phyloP scores from a whole-genome alignment of 192 early-diverging fungal genomes.

The Podila epigama region DNA sequence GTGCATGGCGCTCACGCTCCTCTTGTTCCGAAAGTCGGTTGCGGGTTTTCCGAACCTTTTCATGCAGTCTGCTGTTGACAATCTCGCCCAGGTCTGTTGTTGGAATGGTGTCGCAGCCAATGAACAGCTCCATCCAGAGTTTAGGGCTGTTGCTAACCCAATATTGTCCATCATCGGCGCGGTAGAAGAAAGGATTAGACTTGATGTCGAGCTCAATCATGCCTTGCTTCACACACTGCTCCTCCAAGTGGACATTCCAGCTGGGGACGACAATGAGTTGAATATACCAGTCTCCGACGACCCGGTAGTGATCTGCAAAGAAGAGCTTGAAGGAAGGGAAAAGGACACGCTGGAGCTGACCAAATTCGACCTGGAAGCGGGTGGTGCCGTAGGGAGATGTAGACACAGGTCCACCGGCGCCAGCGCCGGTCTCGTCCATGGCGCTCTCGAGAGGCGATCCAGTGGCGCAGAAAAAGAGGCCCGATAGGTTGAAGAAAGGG shows the following conservation, averaged over 20 bases:
- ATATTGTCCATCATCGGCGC: conserved; percentile 42
- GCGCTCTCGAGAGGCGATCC: conserved; percentile 37
- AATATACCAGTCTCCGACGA: conserved; percentile 49
- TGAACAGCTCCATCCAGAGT: conserved; percentile 50
- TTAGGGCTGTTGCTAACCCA: conserved; percentile 48
- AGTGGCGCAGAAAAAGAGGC: conserved; percentile 45
- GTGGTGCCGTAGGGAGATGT: conserved; percentile 45
- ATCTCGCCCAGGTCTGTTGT: conserved; percentile 43
- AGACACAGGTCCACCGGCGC: conserved; percentile 38
- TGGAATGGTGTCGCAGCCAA: conserved; percentile 48
- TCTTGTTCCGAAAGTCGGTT: conserved; percentile 39
- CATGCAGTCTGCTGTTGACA: conserved; percentile 40
- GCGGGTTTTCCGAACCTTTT: conserved; percentile 46
- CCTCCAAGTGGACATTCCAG: conserved; percentile 39
- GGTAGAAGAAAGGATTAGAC: conserved; percentile 46
- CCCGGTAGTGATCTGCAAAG: conserved; percentile 46
- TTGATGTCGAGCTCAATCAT: conserved; percentile 43
- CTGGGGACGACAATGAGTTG: conserved; percentile 46
- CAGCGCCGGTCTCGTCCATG: conserved; percentile 36
- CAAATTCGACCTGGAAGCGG: conserved; percentile 47
- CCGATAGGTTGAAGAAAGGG: conserved; percentile 42
- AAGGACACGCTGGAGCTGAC: conserved; percentile 33
- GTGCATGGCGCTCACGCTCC: conserved; percentile 42
- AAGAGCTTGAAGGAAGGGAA: conserved; percentile 47
- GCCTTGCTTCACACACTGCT: conserved; percentile 37